phyloP scores from a whole-genome alignment of 2,329 filamentous ascomycete genomes.

The Chaetomium sp. region DNA sequence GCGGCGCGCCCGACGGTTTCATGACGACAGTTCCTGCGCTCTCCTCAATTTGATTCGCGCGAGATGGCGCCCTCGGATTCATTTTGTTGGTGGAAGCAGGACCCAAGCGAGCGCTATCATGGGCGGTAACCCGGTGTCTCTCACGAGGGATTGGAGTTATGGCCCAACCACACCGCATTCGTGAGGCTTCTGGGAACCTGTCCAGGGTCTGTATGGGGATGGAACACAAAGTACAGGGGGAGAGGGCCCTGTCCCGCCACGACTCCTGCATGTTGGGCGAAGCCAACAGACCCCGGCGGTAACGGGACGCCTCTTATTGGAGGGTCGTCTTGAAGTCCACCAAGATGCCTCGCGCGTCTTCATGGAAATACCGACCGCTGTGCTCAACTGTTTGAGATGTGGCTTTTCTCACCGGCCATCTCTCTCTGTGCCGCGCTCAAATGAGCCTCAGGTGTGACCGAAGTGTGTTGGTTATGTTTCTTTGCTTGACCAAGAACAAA shows the following conservation, averaged over 20 bases:
- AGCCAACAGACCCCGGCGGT: conserved; percentile 14
- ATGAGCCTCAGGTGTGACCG: neutral
- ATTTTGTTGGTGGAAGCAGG: neutral
- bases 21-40: neutral
- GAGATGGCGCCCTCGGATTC: neutral
- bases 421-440: neutral
- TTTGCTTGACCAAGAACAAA: neutral
- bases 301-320: conserved; percentile 24
- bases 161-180: neutral
- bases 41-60: neutral
- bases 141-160: neutral
- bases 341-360: neutral
- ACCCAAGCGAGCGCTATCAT: neutral
- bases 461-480: neutral
- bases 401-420: neutral
- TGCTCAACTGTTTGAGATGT: neutral
- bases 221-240: neutral
- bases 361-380: neutral
- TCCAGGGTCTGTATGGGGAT: neutral
- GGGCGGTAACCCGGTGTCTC: neutral
- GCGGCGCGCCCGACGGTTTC: neutral
- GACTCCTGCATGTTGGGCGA: conserved; percentile 11
- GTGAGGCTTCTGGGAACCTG: no score
- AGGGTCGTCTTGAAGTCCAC: conserved; percentile 7
- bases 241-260: neutral